Conservation (phyloP, 805 yeast species). For the Candida sphagnicola region DNA sequence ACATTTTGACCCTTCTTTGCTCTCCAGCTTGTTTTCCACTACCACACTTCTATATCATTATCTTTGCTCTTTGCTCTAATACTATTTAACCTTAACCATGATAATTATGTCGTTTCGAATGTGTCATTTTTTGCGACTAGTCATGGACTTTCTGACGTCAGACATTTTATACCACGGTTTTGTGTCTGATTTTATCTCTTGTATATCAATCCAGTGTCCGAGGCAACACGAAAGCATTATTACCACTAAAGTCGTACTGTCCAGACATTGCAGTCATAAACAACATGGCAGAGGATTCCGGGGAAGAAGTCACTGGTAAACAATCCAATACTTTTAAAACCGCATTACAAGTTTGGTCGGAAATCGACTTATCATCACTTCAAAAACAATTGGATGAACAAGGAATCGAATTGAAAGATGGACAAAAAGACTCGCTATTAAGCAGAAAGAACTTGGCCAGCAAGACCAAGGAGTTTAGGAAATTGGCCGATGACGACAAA, state of each 20-base stretch:
- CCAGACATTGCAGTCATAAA: not conserved
- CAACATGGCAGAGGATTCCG: constrained; percentile 1
- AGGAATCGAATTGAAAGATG: constrained; percentile 66
- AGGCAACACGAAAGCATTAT: not conserved
- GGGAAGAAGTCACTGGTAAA: not conserved
- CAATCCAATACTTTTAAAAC: constrained; percentile 36
- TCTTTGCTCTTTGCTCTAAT: too few species aligned
- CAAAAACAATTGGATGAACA: constrained; percentile 73
- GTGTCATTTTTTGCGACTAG: too few species aligned
- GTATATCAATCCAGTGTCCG: too few species aligned
- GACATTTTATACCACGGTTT: too few species aligned
- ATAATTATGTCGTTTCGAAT: too few species aligned
- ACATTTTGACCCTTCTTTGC: too few species aligned
- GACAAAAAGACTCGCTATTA: constrained; percentile 63
- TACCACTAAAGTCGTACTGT: not conserved
- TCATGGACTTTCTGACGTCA: too few species aligned
- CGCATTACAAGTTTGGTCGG: constrained; percentile 73
- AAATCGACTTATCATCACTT: constrained; percentile 62
- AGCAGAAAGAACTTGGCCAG: constrained; percentile 75
- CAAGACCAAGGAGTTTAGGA: constrained; percentile 82
- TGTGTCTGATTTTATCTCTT: too few species aligned
- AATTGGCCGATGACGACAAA: constrained; percentile 63
- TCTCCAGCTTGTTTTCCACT: too few species aligned
- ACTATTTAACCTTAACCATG: too few species aligned
- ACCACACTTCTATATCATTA: too few species aligned